These are phyloP conservation scores for Didymella exigua DNA, from an alignment of 2,329 filamentous ascomycete genomes.

Conservation along the genomic window DNA sequence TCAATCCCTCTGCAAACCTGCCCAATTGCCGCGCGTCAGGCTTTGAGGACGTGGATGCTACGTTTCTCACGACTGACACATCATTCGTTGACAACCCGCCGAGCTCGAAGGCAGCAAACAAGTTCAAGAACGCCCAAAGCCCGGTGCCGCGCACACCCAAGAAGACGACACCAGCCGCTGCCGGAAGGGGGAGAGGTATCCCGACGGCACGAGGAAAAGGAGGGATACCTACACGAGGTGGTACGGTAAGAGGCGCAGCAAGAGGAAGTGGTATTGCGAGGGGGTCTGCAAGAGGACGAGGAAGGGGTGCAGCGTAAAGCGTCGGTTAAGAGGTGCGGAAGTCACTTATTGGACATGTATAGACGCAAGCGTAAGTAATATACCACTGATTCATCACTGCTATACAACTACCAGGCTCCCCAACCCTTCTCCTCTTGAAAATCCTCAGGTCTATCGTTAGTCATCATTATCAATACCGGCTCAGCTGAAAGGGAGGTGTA, in stretches of 20 bases:
- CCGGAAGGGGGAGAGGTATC: constrained; percentile 41
- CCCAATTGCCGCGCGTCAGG: constrained; percentile 31
- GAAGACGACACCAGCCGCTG: constrained; percentile 25
- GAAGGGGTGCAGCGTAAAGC: constrained; percentile 29
- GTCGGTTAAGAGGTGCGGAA: neutral
- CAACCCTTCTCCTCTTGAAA: neutral
- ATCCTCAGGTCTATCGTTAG: neutral
- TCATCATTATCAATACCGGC: constrained; percentile 22
- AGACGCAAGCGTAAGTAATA: constrained; percentile 12
- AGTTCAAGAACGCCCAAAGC: constrained; percentile 45
- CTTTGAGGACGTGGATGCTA: constrained; percentile 69
- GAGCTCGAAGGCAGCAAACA: constrained; percentile 56
- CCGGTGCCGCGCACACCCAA: constrained; percentile 34
- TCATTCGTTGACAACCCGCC: constrained; percentile 87
- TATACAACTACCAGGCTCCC: constrained; percentile 2
- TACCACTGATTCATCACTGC: constrained; percentile 14
- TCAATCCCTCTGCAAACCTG: constrained; percentile 27
- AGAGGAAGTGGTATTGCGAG: constrained; percentile 48
- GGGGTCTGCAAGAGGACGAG: constrained; percentile 44
- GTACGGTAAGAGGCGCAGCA: constrained; percentile 33
- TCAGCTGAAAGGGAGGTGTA: constrained; percentile 30
- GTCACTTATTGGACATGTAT: neutral
- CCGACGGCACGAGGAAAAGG: constrained; percentile 42
- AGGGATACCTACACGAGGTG: constrained; percentile 44
- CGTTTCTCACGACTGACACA: constrained; percentile 92